A percentile compares a stretch with the other conserved stretches of the same genome.
These are phyloP conservation scores for Holtermannia corniformis DNA, from an alignment of 768 basidiomycete genomes.

Conservation along the genomic window DNA sequence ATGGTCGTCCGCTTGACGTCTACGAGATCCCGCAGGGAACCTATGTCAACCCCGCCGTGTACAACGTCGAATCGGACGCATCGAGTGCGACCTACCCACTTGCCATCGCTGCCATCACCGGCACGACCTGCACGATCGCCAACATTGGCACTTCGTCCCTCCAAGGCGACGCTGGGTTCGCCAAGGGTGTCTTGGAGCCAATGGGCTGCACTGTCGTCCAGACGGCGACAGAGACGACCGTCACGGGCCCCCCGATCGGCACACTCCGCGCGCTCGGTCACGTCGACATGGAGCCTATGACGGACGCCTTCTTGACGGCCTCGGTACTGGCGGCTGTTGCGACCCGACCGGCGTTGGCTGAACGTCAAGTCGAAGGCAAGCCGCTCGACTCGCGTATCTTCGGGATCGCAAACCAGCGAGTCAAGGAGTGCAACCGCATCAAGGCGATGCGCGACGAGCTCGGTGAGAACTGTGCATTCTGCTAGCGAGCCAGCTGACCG, in stretches of 20 bases:
- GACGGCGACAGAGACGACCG: slow-evolving; percentile 79
- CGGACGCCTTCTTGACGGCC: slow-evolving; percentile 96
- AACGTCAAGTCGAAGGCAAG: slow-evolving; percentile 24
- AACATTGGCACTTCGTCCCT: slow-evolving; percentile 85
- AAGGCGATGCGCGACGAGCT: slow-evolving; percentile 93
- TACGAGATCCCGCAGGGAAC: slow-evolving; percentile 73
- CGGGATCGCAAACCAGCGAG: slow-evolving; percentile 94
- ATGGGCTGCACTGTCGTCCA: slow-evolving; percentile 93
- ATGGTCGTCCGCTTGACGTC: slow-evolving; percentile 59
- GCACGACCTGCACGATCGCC: slow-evolving; percentile 84
- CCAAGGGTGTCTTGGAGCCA: slow-evolving; percentile 78
- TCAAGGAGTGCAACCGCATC: slow-evolving; percentile 97
- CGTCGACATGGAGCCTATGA: slow-evolving; percentile 99
- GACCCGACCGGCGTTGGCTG: slow-evolving; percentile 42
- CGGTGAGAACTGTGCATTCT: slow-evolving; percentile 46
- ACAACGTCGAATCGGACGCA: slow-evolving; percentile 86
- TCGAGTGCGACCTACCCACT: slow-evolving; percentile 94
- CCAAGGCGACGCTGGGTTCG: slow-evolving; percentile 96
- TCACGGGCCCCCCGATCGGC: slow-evolving; percentile 75
- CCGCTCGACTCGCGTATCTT: slow-evolving; percentile 63
- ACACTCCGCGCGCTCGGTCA: slow-evolving; percentile 70
- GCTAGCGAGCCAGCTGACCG: slow-evolving; percentile 1
- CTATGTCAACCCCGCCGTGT: slow-evolving; percentile 68
- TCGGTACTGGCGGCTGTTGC: slow-evolving; percentile 83
- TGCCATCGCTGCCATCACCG: slow-evolving; percentile 93